These are phyloP conservation scores for Cyclotella sp. DNA, from an alignment of 108 stramenopile species.

Conservation along the genomic window DNA sequence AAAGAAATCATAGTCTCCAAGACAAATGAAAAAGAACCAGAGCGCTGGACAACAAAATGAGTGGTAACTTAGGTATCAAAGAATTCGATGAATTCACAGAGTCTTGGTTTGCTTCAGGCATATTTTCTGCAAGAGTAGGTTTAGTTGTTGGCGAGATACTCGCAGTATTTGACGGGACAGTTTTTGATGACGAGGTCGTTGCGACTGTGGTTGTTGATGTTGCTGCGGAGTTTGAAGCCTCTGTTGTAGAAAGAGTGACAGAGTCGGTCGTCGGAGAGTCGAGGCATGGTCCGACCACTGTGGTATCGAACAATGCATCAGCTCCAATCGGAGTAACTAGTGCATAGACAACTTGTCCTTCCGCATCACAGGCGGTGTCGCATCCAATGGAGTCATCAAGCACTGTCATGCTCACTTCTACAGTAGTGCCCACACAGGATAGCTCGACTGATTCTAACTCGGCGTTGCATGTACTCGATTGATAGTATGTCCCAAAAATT, in stretches of 20 bases:
- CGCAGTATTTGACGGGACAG: not conserved
- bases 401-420: slow-evolving; percentile 10
- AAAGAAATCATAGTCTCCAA: not conserved
- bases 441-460: slow-evolving; percentile 1
- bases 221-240: not conserved
- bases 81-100: not conserved
- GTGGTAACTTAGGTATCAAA: not conserved
- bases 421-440: not conserved
- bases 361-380: slow-evolving; percentile 15
- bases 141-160: not conserved
- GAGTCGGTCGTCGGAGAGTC: not conserved
- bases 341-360: slow-evolving; percentile 24
- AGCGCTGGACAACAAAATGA: not conserved
- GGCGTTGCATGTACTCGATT: slow-evolving; percentile 20
- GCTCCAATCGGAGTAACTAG: slow-evolving; percentile 20
- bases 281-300: slow-evolving; percentile 15
- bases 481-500: slow-evolving; percentile 22
- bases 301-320: not conserved
- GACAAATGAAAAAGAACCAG: not conserved
- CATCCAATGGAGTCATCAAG: slow-evolving; percentile 20
- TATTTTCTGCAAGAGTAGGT: not conserved
- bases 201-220: not conserved
- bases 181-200: not conserved
- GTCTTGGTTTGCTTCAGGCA: not conserved
- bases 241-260: not conserved